These are phyloP conservation scores for Beauveria bassiana DNA, from an alignment of 2,329 filamentous ascomycete genomes.

Conservation along the genomic window DNA sequence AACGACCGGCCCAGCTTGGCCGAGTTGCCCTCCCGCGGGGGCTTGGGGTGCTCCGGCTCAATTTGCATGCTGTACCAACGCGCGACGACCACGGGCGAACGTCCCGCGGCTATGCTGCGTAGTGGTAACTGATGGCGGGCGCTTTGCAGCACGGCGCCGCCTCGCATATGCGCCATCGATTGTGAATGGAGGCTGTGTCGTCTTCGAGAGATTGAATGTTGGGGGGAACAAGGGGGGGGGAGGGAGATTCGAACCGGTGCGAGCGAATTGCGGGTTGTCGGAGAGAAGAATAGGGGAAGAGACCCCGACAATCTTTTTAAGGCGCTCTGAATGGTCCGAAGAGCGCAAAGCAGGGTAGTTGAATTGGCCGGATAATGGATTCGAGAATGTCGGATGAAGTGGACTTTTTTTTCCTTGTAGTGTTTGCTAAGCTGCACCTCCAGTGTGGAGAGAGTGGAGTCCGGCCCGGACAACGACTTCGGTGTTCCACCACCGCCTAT, in stretches of 20 bases:
- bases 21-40: slow-evolving; percentile 27
- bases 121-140: slow-evolving; percentile 11
- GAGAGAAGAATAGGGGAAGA: not conserved
- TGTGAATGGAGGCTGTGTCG: not conserved
- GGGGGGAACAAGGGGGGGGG: too few relatives aligned
- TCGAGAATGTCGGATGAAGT: not conserved
- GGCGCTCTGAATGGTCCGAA: not conserved
- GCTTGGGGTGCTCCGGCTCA: slow-evolving; percentile 27
- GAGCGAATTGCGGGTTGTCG: not conserved
- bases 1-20: slow-evolving; percentile 36
- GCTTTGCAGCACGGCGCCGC: slow-evolving; percentile 25
- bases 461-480: not conserved
- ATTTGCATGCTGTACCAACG: slow-evolving; percentile 29
- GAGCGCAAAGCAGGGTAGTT: not conserved
- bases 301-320: not conserved
- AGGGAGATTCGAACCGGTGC: not conserved
- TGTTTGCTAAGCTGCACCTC: not conserved
- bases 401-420: slow-evolving; percentile 1
- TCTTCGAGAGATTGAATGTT: not conserved
- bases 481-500: slow-evolving; percentile 4
- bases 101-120: slow-evolving; percentile 2
- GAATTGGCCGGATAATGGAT: not conserved
- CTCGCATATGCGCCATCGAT: slow-evolving; percentile 27
- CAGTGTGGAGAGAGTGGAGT: slow-evolving; percentile 7
- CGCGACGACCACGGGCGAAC: slow-evolving; percentile 4